Evolutionary conservation across 208 protist genomes (phyloP), one percentile per base, ranked within the genome.

Genomic region (Trypanosoma theileri): DNA sequence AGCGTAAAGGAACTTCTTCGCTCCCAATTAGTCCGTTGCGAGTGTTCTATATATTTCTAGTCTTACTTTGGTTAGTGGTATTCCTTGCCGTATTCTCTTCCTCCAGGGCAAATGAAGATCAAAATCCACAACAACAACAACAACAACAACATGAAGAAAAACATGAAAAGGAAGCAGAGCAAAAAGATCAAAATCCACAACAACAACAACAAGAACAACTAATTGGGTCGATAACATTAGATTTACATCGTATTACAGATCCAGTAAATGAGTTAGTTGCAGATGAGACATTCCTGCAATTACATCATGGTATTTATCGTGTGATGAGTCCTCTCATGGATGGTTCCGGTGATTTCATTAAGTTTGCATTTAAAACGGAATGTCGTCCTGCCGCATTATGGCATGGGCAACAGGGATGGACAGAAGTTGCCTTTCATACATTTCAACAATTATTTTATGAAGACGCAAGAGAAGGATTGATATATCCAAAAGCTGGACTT

Each of bases 341-440:
- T 13, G 59, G 59, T 14, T 63, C 59, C 17, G 59, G 59, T 10
- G 59, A 63, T 10, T 21, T 19, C 24, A 31, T 63, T n/a, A 50
- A 46, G 21, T 63, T 63, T 53, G 59, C 45, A 14, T 52, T 63
- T 41, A 63, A 63, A 41, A 31, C 59, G 14, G 59, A 63, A 22
- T 63, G 59, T 28, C 59, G 59, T 12, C 59, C 59, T 24, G 21
- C 59, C n/a, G 28, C 35, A 9, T 19, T 16, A 26, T 63, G 59
- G 59, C 59, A 63, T 35, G 59, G 59, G 10, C 59, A 63, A 22
- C 59, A 63, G 59, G 59, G 59, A n/a, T 63, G 59, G 59, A 22
- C 16, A 14, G 59, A 63, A 35, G 59, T 63, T 48, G 59, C 41
- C 11, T 16, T 63, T 35, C 24, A 63, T 52, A 16, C 22, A 13